phyloP scores from a whole-genome alignment of 1,139 yeast species.

The Debaryomycetaceae sp. region DNA sequence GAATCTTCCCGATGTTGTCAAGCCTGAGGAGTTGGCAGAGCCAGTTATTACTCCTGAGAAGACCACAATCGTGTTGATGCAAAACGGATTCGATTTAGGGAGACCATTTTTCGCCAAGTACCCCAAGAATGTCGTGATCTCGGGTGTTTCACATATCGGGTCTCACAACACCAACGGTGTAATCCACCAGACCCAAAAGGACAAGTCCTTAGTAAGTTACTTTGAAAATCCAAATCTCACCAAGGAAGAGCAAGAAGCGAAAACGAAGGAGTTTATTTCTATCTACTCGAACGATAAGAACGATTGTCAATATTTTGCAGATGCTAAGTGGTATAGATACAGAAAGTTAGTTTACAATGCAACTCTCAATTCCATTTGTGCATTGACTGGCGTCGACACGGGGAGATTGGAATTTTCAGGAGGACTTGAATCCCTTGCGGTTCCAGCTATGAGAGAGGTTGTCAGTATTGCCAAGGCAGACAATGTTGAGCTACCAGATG shows the following conservation, averaged over 20 bases:
- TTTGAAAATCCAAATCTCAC: conserved; percentile 6
- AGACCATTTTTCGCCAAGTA: conserved; percentile 28
- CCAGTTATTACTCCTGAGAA: conserved; percentile 11
- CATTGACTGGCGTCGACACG: conserved; percentile 21
- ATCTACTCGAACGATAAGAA: conserved; percentile 28
- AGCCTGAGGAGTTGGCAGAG: conserved; percentile 13
- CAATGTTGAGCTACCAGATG: conserved; percentile 50
- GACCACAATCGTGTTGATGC: conserved; percentile 14
- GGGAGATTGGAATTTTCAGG: conserved; percentile 12
- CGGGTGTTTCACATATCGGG: conserved; percentile 18
- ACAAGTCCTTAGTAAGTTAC: conserved; percentile 10
- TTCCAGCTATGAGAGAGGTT: conserved; percentile 66
- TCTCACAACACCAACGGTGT: conserved; percentile 13
- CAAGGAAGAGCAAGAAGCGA: conserved; percentile 1
- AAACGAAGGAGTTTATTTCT: conserved; percentile 12
- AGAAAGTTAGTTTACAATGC: conserved; percentile 68
- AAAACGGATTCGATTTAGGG: conserved; percentile 24
- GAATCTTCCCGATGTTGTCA: conserved; percentile 15
- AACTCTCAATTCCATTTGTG: conserved; percentile 51
- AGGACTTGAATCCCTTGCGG: conserved; percentile 7
- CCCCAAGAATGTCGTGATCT: conserved; percentile 21
- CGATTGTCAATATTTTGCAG: conserved; percentile 38
- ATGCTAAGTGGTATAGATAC: conserved; percentile 62
- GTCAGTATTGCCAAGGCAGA: conserved; percentile 58
- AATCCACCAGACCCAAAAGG: conserved; percentile 24